Base-by-base conservation (phyloP, 495 filamentous ascomycete species). In the Penicillium paradoxum region DNA sequence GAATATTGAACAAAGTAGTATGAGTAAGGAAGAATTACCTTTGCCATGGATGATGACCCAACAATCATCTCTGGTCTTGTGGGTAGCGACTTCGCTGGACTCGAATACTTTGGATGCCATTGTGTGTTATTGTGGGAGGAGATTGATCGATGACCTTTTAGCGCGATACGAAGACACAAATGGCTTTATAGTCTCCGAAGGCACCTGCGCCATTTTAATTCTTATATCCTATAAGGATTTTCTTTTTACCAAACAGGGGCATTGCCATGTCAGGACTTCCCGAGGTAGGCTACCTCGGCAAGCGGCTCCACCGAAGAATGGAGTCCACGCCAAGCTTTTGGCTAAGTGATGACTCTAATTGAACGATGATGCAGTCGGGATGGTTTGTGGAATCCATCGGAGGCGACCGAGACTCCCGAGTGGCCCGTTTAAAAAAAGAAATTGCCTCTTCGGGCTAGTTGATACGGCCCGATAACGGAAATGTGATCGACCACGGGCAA, bases 41-140 rank as follows among this genome's bases (percentile, higher is more conserved):
- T 76, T 71, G 39, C 74, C 71, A 53, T 79, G 73, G 25, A 81
- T 58, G 1, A 70, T 58, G n/a, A 80, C 64, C 76, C 75, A 79
- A 13, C 71, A 15, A 56, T 80, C 74, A 10, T 60, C 55, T 48
- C 63, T 63, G 14, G 58, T 66, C 10, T 71, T 73, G 57, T 80
- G 75, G 43, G 59, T 54, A 25, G 51, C 58, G 8, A 79, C 67
- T 32, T 78, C 69, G 39, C 67, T 57, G 4, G 58, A 5, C 3
- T 69, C 58, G 36, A 58, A 75, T 56, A 53, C 32, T 42, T 38
- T 42, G 33, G 36, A 21, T 41, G 37, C 25, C 48, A 50, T 50
- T 10, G 15, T 49, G 19, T 30, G 25, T 30, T 22, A 15, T n/a
- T n/a, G 1, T 4, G 36, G 46, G 8, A 49, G 6, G 24, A 39